A percentile compares a stretch with the other conserved stretches of the same genome.
phyloP scores from a whole-genome alignment of 2,329 filamentous ascomycete species.

The Cryphonectria japonica region DNA sequence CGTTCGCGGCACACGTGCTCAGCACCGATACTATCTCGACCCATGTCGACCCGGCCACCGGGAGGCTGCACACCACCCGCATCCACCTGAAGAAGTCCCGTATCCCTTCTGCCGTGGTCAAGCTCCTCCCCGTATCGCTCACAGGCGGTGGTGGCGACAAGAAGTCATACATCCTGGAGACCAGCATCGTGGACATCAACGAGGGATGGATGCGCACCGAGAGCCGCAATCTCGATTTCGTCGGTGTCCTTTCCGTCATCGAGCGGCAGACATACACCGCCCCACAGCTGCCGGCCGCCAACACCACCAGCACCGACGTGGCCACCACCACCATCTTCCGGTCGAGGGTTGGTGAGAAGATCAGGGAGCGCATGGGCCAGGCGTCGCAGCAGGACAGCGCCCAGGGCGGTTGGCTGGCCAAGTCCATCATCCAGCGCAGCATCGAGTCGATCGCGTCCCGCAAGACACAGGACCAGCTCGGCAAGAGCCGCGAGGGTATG shows the following conservation, averaged over 20 bases:
- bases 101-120: slow-evolving; percentile 73
- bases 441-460: slow-evolving; percentile 80
- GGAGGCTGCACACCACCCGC: slow-evolving; percentile 76
- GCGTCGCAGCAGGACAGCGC: slow-evolving; percentile 41
- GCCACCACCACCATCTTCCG: slow-evolving; percentile 75
- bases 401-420: slow-evolving; percentile 42
- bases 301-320: slow-evolving; percentile 62
- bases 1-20: slow-evolving; percentile 79
- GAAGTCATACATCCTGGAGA: slow-evolving; percentile 81
- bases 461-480: slow-evolving; percentile 76
- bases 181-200: slow-evolving; percentile 75
- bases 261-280: slow-evolving; percentile 72
- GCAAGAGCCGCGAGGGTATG: slow-evolving; percentile 84
- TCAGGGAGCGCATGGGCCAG: slow-evolving; percentile 58
- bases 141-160: slow-evolving; percentile 69
- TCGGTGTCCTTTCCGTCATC: slow-evolving; percentile 76
- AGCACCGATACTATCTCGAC: slow-evolving; percentile 82
- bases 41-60: slow-evolving; percentile 72
- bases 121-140: slow-evolving; percentile 71
- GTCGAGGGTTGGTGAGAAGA: slow-evolving; percentile 71
- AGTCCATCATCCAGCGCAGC: slow-evolving; percentile 68
- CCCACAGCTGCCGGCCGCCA: slow-evolving; percentile 36
- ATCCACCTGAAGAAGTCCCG: slow-evolving; percentile 83
- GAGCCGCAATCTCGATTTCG: slow-evolving; percentile 80
- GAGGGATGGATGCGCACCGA: slow-evolving; percentile 85